These are phyloP conservation scores for Aureobasidium melanogenum DNA, from an alignment of 2,329 filamentous ascomycete species.

Conservation along the genomic window DNA sequence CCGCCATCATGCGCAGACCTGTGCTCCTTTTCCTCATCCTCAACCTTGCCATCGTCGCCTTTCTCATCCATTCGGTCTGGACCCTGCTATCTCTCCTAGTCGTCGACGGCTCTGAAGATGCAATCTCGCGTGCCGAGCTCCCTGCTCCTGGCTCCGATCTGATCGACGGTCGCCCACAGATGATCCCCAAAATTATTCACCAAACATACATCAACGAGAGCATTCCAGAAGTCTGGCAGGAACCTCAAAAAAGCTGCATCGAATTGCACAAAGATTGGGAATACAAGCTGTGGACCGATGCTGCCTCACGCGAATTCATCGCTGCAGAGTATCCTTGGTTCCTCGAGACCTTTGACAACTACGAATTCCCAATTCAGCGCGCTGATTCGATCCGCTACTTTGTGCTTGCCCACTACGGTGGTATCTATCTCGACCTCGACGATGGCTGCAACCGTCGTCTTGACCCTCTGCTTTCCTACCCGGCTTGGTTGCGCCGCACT, in stretches of 20 bases:
- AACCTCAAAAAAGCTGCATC: slow-evolving; percentile 57
- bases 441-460: slow-evolving; percentile 59
- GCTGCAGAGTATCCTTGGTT: slow-evolving; percentile 65
- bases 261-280: slow-evolving; percentile 63
- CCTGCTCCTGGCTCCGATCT: slow-evolving; percentile 54
- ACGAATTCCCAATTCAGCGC: slow-evolving; percentile 60
- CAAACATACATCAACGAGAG: slow-evolving; percentile 66
- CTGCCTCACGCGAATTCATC: slow-evolving; percentile 61
- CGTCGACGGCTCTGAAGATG: slow-evolving; percentile 57
- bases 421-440: slow-evolving; percentile 74
- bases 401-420: slow-evolving; percentile 65
- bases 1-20: slow-evolving; percentile 48
- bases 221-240: slow-evolving; percentile 58
- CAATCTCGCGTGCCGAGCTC: slow-evolving; percentile 57
- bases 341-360: slow-evolving; percentile 59
- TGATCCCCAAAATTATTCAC: slow-evolving; percentile 71
- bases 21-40: slow-evolving; percentile 55
- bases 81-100: slow-evolving; percentile 62
- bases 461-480: slow-evolving; percentile 60
- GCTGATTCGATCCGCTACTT: slow-evolving; percentile 74
- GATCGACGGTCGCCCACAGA: slow-evolving; percentile 46
- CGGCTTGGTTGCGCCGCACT: slow-evolving; percentile 62
- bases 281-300: slow-evolving; percentile 76
- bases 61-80: slow-evolving; percentile 59
- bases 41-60: slow-evolving; percentile 54